A percentile compares a stretch with the other conserved stretches of the same genome.
Conservation (phyloP, 768 basidiomycete genomes). For the Phylloporus sp. region DNA sequence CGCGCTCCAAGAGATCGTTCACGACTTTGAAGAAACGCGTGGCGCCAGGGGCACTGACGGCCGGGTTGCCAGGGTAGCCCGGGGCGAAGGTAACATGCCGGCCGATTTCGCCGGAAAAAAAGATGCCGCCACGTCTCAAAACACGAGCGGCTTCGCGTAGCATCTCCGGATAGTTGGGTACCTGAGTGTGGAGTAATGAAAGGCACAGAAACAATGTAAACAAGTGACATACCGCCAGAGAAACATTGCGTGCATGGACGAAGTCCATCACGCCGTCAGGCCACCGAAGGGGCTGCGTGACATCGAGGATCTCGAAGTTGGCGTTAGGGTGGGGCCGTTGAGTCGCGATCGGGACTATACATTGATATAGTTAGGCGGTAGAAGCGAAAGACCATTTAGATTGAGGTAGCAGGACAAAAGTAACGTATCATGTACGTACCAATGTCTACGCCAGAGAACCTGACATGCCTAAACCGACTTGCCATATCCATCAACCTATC, state of each 20-base stretch:
- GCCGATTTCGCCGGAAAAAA: conserved; percentile 60
- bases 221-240: conserved; percentile 50
- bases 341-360: conserved; percentile 65
- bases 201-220: conserved; percentile 2
- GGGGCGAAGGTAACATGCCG: conserved; percentile 40
- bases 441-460: conserved; percentile 70
- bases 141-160: conserved; percentile 58
- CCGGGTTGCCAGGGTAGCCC: conserved; percentile 21
- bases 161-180: conserved; percentile 47
- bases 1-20: conserved; percentile 34
- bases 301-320: conserved; percentile 62
- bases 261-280: conserved; percentile 53
- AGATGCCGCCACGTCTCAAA: conserved; percentile 65
- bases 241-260: conserved; percentile 57
- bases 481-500: conserved; percentile 75
- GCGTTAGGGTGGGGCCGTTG: conserved; percentile 57
- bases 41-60: conserved; percentile 24
- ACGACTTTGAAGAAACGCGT: conserved; percentile 35
- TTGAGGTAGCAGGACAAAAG: conserved; percentile 8
- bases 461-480: conserved; percentile 53
- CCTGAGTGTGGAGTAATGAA: conserved; percentile 36
- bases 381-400: conserved; percentile 9
- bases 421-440: conserved; percentile 42
- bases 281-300: conserved; percentile 50
- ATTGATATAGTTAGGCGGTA: conserved; percentile 4